These are phyloP conservation scores for Penicillium sp. DNA, from an alignment of 2,329 filamentous ascomycete genomes.

Conservation along the genomic window DNA sequence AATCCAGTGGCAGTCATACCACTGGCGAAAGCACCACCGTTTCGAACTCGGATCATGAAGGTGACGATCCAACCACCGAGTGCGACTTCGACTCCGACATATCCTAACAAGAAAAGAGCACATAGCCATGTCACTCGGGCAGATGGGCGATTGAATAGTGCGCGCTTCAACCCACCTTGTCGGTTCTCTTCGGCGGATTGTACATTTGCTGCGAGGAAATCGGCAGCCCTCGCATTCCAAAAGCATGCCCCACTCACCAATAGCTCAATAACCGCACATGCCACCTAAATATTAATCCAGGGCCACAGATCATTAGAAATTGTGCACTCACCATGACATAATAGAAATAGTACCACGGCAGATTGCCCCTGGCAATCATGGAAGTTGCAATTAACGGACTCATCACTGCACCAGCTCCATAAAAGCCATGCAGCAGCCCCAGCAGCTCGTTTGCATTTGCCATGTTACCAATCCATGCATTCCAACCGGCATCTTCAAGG, in stretches of 20 bases:
- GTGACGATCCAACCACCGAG: constrained; percentile 80
- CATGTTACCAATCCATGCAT: constrained; percentile 71
- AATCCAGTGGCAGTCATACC: constrained; percentile 79
- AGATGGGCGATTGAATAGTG: constrained; percentile 23
- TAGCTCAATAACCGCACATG: constrained; percentile 30
- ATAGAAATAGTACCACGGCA: constrained; percentile 74
- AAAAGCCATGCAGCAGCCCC: constrained; percentile 73
- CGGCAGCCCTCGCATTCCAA: constrained; percentile 24
- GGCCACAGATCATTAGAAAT: neutral
- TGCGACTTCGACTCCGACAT: constrained; percentile 72
- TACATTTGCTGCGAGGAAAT: constrained; percentile 15
- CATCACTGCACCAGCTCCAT: constrained; percentile 70
- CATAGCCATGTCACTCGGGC: constrained; percentile 30
- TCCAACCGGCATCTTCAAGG: constrained; percentile 57
- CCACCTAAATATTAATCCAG: constrained; percentile 19
- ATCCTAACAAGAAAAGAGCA: constrained; percentile 72
- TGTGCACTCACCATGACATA: constrained; percentile 66
- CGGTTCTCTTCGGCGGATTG: constrained; percentile 9
- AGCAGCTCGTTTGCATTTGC: constrained; percentile 71
- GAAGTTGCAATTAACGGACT: constrained; percentile 71
- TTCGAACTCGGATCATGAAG: constrained; percentile 80
- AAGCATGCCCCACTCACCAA: constrained; percentile 21
- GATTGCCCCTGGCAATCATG: constrained; percentile 65
- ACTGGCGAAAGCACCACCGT: constrained; percentile 68
- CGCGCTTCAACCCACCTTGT: constrained; percentile 23